A percentile compares a stretch with the other conserved stretches of the same genome.
These are phyloP conservation scores for Cryptomeria japonica DNA, from an alignment of 75 land plant species.

Conservation along the genomic window DNA sequence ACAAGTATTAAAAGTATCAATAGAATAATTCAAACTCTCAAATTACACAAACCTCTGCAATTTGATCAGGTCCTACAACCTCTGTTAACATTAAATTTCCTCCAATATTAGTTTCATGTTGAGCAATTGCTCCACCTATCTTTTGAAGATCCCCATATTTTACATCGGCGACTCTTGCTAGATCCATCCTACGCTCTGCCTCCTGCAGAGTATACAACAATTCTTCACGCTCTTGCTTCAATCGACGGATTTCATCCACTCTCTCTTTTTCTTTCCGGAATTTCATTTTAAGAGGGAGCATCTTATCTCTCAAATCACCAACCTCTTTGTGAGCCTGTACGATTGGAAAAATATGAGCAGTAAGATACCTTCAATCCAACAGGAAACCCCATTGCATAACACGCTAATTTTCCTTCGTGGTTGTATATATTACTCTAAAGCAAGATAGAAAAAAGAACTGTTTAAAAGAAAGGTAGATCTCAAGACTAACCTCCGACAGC, in stretches of 20 bases:
- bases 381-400: background rate
- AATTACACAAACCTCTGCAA: conserved; percentile 71
- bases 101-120: conserved; percentile 50
- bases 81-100: conserved; percentile 91
- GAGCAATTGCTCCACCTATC: conserved; percentile 67
- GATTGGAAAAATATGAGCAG: background rate
- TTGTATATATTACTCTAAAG: background rate
- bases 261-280: conserved; percentile 89
- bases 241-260: conserved; percentile 68
- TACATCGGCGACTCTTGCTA: conserved; percentile 76
- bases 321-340: conserved; percentile 55
- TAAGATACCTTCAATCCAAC: background rate
- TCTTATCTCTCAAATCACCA: conserved; percentile 72
- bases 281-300: conserved; percentile 86
- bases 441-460: background rate
- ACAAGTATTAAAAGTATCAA: background rate
- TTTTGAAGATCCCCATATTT: conserved; percentile 86
- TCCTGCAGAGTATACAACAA: conserved; percentile 65
- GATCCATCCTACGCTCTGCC: conserved; percentile 79
- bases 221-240: conserved; percentile 84
- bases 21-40: background rate
- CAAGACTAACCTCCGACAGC: too few relatives aligned
- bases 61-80: conserved; percentile 91
- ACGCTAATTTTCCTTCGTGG: background rate
- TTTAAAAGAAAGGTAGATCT: background rate